Evolutionary conservation across 768 basidiomycete species (phyloP), one percentile per base, ranked within the genome.

Genomic region (Psilocybe cyanescens): DNA sequence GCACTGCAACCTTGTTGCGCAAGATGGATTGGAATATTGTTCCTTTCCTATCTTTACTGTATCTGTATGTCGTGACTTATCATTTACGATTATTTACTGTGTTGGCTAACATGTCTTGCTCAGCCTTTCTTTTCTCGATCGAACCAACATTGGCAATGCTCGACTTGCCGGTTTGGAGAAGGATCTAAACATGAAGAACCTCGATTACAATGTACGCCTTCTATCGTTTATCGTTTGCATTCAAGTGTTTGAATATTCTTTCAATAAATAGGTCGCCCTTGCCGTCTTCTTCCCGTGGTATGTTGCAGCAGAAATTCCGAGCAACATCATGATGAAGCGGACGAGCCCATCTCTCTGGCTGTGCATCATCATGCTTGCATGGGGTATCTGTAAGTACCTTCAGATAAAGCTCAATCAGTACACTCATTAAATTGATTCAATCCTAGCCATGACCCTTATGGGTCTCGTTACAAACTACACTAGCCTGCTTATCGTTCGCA

Each of bases 291-390:
- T 73, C 59, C 74, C 72, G 9, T 72, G 62, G 60, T 75, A 75
- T 58, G 72, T 75, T 50, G 61, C 66, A 0, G 74, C 74, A 4
- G 74, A 75, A 55, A 73, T 75, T 55, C 74, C 74, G 7, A 71
- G 70, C 58, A 75, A 75, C 47, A 65, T 75, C 53, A 72, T 75
- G 71, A 72, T 75, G 72, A 75, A 74, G 64, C 63, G 72, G 7
- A 75, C 71, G 49, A 72, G 74, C 59, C 72, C 74, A 2, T 75
- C 72, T 1, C 63, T 72, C 19, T 74, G 74, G 72, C 67, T 75
- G 16, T 74, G 68, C 63, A 66, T 74, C 37, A 73, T 74, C 58
- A 75, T 75, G 72, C n/a, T 72, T 17, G 67, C 65, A 1, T 75
- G 74, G 74, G 74, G 74, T 51, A 50, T 72, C 7, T 68, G 74